Evolutionary conservation across 768 basidiomycete species (phyloP), one percentile per base, ranked within the genome.

Genomic region (Boletus huronensis): DNA sequence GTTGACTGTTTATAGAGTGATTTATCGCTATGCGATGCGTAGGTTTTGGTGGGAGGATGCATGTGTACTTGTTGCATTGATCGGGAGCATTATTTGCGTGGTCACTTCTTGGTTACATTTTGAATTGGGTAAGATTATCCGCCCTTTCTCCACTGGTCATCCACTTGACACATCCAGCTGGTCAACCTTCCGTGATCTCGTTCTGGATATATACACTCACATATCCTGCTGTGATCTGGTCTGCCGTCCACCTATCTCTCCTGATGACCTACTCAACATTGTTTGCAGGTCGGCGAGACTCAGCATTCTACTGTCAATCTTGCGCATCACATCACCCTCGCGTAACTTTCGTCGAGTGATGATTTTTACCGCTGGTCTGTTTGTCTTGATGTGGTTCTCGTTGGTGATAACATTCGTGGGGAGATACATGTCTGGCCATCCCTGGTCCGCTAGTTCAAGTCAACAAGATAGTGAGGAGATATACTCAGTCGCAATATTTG

Each of bases 31-130:
- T 35, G 28, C 8, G 41, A 53, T 7, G 6, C 50, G 36, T 23
- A 50, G 13, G 14, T 41, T 63, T 32, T 48, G 64, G 55, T 66
- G 60, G 57, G 66, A 68, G 29, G 66, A 66, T 43, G 42, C 21
- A n/a, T 57, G 43, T 14, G 55, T 49, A 9, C n/a, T 35, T 3
- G 31, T 55, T 35, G 63, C 51, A 36, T 11, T 21, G 31, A 25
- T 45, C 16, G 48, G 47, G 11, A 26, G 56, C 16, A 42, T 51
- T 26, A 32, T 50, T 11, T 65, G 35, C 31, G 14, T 54, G 17
- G 44, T n/a, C 42, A 38, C 36, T 7, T 38, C 36, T 38, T 36
- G 35, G 35, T 36, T 36, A n/a, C 41, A 41, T 11, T 42, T 54
- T 8, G 42, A 57, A 29, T 40, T 50, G 2, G 32, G 59, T 58